Evolutionary conservation across 208 protist species (phyloP), one percentile per base, ranked within the genome.

Genomic region (Leishmania aethiopica): DNA sequence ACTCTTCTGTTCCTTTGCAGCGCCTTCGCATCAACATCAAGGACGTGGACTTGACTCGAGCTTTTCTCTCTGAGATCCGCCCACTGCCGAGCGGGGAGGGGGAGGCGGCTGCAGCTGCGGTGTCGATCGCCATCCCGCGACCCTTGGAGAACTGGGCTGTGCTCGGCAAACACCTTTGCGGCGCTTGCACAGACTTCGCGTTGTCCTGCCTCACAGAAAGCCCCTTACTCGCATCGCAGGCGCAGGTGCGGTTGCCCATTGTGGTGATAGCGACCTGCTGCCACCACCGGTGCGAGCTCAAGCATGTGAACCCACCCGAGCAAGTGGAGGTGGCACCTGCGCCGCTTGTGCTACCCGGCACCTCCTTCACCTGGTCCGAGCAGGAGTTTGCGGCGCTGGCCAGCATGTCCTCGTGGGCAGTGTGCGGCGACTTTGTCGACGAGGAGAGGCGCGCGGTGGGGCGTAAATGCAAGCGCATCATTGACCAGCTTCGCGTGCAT

Each of bases 11-110:
- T 11, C 90, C 88, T 42, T 81, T 96, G 55, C 76, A 67, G 60
- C 93, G 93, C 19, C 83, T 93, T 76, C 90, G 93, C 74, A 86
- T 96, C 72, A 91, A 96, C 79, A 91, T 96, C 60, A 96, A 96
- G 66, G 93, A 96, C 75, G 79, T 96, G 4, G 79, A 90, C 49
- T 78, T 96, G 55, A 86, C 79, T 6, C 80, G 60, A 6, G 92
- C 91, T 8, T 82, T 95, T 57, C 49, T 80, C 45, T n/a, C 51
- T 28, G 75, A 59, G 4, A 80, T 84, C 51, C 69, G 19, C n/a
- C 67, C 75, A 32, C 35, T 67, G 25, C 1, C 40, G 45, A 22
- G 28, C 40, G 17, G 25, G 13, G 37, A 47, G 19, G 51, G 8
- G 11, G n/a, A 59, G 45, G 10, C n/a, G 3, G 47, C 51, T 32